Percentiles rank a stretch among this genome's conserved stretches.
Conservation (phyloP, 192 early-diverging fungal genomes). For the Pilobolus umbonatus region DNA sequence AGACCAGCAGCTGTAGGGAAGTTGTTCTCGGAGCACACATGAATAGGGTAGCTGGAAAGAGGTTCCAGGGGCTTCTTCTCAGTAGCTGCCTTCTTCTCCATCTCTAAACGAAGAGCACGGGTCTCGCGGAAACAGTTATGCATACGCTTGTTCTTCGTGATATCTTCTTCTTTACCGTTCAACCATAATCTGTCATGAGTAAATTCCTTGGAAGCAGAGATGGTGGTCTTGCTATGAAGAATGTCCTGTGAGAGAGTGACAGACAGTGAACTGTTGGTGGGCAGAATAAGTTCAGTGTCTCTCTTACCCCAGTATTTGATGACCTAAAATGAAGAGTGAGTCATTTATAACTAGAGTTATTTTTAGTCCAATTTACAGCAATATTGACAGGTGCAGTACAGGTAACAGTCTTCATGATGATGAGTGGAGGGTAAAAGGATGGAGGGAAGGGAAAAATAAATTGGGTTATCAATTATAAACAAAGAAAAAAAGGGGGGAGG, state of each 20-base stretch:
- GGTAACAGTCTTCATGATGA: conserved; percentile 55
- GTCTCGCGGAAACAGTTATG: conserved; percentile 78
- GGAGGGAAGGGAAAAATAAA: background rate
- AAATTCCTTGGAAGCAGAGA: conserved; percentile 63
- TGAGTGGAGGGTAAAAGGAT: too few relatives aligned
- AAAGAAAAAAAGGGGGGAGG: background rate
- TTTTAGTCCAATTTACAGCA: conserved; percentile 59
- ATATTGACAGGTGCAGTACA: conserved; percentile 98
- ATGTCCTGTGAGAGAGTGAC: conserved; percentile 96
- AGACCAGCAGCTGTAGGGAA: conserved; percentile 99
- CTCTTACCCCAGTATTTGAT: conserved; percentile 99
- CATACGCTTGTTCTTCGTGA: conserved; percentile 77
- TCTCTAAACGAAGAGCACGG: conserved; percentile 61
- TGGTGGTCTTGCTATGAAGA: conserved; percentile 91
- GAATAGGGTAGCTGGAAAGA: conserved; percentile 66
- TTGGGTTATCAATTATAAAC: too few relatives aligned
- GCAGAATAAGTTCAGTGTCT: conserved; percentile 82
- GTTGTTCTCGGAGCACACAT: conserved; percentile 97
- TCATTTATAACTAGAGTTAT: too few relatives aligned
- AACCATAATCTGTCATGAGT: conserved; percentile 85
- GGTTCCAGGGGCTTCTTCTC: conserved; percentile 37
- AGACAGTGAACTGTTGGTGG: conserved; percentile 96
- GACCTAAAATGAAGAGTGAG: conserved; percentile 24
- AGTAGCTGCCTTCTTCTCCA: conserved; percentile 50
- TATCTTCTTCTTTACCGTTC: conserved; percentile 87